Base-by-base conservation (phyloP, 2,329 filamentous ascomycete species). In the Penicillium sp. region DNA sequence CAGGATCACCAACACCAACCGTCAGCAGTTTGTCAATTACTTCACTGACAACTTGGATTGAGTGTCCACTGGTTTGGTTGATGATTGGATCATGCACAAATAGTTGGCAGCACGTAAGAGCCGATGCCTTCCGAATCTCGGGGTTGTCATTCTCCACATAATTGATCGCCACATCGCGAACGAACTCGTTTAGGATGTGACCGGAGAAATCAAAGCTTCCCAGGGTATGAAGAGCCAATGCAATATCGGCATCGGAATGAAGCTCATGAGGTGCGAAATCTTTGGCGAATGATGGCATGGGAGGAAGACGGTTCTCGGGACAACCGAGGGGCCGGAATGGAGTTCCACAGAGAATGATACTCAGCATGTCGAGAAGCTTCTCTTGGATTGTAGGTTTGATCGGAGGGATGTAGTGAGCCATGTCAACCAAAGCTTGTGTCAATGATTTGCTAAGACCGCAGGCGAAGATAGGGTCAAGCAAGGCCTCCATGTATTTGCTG, bases 321-420 rank as follows among this genome's bases (percentile, higher is more conserved):
- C 92, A 95, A 5, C 94, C 95, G 8, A 99, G 80, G 1, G 92
- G 91, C 59, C 92, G 87, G 71, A 97, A 99, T 1, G 91, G 89
- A 60, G 94, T 88, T 3, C 92, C 91, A 56, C 92, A 95, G 2
- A 99, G 82, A 3, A 97, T 92, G 57, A 92, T 85, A 71, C 94
- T 97, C 35, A 99, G 81, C 82, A 99, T 92, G 66, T 99, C 91
- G 11, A 99, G 81, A 22, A 99, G 77, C 62, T 94, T 87, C 65
- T 96, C 92, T 67, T 99, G 94, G 36, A 99, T 97, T 6, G 85
- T 92, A 2, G 88, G 82, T 68, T 95, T 94, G 51, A 96, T 90
- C 0, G 95, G 91, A 0, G 92, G 94, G 42, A 99, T 96, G 68
- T 99, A 97, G 68, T 97, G 95, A 25, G 94, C 94, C 89, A 99